A percentile compares a stretch with the other conserved stretches of the same genome.
Conservation (phyloP, 2,329 filamentous ascomycete species). For the Penicillium sp. region DNA sequence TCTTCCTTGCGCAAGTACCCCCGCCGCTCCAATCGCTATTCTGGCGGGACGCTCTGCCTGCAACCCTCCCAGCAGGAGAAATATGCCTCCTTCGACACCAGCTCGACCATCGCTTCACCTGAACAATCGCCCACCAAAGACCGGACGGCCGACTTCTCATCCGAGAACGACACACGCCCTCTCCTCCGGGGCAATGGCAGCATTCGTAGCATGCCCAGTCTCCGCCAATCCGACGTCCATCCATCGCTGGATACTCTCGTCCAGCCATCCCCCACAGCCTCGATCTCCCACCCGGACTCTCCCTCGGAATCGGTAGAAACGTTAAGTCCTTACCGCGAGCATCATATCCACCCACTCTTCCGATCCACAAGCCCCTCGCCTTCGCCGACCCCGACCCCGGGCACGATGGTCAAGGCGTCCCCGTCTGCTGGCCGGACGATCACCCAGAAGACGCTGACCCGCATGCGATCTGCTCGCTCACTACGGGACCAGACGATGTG, state of each 20-base stretch:
- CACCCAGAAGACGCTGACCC: constrained; percentile 36
- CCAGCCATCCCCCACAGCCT: constrained; percentile 22
- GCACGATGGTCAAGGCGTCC: constrained; percentile 56
- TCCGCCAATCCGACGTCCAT: constrained; percentile 21
- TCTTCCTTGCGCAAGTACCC: constrained; percentile 28
- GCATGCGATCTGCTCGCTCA: constrained; percentile 38
- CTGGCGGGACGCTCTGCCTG: constrained; percentile 31
- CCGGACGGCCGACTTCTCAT: constrained; percentile 6
- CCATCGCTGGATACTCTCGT: constrained; percentile 28
- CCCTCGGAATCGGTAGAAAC: constrained; percentile 20
- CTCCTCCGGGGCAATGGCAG: constrained; percentile 15
- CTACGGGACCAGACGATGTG: constrained; percentile 22
- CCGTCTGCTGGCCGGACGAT: constrained; percentile 55
- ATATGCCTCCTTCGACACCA: constrained; percentile 23
- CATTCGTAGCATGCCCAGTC: constrained; percentile 23
- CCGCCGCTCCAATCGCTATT: constrained; percentile 31
- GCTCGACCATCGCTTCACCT: constrained; percentile 15
- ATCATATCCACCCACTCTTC: constrained; percentile 59
- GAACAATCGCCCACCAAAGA: constrained; percentile 12
- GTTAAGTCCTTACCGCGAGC: constrained; percentile 40
- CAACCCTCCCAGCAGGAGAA: constrained; percentile 23
- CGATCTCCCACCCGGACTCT: constrained; percentile 18
- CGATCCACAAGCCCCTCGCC: constrained; percentile 53
- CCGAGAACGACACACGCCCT: constrained; percentile 11
- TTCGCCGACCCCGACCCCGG: constrained; percentile 51